Conservation (phyloP, 1,139 yeast genomes). For the Schwanniomyces etchellsii region DNA sequence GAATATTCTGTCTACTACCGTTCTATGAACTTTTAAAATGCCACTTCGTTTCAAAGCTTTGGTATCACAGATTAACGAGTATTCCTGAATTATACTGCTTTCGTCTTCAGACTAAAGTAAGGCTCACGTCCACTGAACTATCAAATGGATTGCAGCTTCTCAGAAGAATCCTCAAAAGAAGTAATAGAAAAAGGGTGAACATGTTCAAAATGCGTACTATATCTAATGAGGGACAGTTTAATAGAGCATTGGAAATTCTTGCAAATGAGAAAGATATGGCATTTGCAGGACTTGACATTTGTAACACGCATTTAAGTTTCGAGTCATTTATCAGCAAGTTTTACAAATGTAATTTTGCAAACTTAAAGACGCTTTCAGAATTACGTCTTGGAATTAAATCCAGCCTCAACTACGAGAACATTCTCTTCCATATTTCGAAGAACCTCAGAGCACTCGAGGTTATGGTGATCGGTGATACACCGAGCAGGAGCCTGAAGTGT, state of each 20-base stretch:
- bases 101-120: conserved; percentile 19
- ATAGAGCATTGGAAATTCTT: conserved; percentile 20
- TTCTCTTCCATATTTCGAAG: conserved; percentile 24
- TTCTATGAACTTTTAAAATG: conserved; percentile 17
- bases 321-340: conserved; percentile 20
- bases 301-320: conserved; percentile 19
- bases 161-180: conserved; percentile 14
- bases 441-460: conserved; percentile 20
- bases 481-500: conserved; percentile 13
- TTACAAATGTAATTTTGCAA: conserved; percentile 23
- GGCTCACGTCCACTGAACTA: conserved; percentile 25
- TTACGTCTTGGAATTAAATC: conserved; percentile 25
- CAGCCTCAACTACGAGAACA: conserved; percentile 15
- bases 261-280: conserved; percentile 17
- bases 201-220: conserved; percentile 22
- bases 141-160: conserved; percentile 22
- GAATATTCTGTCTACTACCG: conserved; percentile 20
- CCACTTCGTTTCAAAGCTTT: conserved; percentile 26
- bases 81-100: conserved; percentile 23
- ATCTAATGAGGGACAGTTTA: conserved; percentile 15
- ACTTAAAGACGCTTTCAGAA: conserved; percentile 15
- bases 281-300: conserved; percentile 19
- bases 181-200: conserved; percentile 14
- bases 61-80: conserved; percentile 24
- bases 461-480: conserved; percentile 10